Percentiles rank a stretch among this genome's conserved stretches.
Conservation (phyloP, 495 filamentous ascomycete genomes). For the Cladorrhinum samala region DNA sequence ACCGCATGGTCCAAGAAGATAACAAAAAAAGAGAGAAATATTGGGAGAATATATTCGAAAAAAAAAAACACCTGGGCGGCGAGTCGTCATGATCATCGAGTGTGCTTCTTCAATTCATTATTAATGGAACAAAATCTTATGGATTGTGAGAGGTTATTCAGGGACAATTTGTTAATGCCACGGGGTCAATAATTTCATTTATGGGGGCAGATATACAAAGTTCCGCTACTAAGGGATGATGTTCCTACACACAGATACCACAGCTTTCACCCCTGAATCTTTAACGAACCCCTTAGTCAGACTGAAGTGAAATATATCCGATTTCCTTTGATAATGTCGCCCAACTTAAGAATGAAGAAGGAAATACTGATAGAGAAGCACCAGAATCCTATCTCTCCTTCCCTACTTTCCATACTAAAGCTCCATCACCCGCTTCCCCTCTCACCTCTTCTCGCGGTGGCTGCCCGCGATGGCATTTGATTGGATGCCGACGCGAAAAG, state of each 20-base stretch:
- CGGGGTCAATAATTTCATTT: background rate
- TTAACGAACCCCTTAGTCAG: background rate
- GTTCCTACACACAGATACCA: background rate
- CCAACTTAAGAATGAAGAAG: background rate
- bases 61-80: too few relatives aligned
- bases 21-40: background rate
- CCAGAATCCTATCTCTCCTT: too few relatives aligned
- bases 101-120: background rate
- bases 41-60: too few relatives aligned
- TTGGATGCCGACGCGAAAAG: slow-evolving; percentile 27
- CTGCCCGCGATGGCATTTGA: slow-evolving; percentile 5
- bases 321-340: background rate
- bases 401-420: too few relatives aligned
- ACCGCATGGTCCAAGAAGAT: background rate
- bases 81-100: background rate
- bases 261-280: background rate
- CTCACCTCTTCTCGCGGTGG: slow-evolving; percentile 4
- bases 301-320: background rate
- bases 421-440: background rate
- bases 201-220: too few relatives aligned
- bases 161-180: background rate
- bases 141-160: background rate
- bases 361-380: too few relatives aligned
- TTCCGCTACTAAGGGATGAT: slow-evolving; percentile 1
- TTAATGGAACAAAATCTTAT: background rate